Evolutionary conservation across 2,329 filamentous ascomycete genomes (phyloP), one percentile per base, ranked within the genome.

Genomic region (Arthrobotrys sphaeroides): DNA sequence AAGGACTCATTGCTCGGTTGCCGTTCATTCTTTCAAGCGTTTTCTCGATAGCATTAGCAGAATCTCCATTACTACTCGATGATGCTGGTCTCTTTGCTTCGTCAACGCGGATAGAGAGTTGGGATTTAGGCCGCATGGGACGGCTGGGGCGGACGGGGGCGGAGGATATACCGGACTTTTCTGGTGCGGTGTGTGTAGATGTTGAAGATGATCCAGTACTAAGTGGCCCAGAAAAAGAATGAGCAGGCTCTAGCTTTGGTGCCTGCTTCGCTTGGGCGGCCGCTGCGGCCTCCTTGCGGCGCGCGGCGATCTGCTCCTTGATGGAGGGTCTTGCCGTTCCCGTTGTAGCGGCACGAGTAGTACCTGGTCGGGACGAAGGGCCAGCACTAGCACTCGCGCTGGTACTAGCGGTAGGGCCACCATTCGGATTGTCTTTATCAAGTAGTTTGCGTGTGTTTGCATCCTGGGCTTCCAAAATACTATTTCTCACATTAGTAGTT

Each of bases 391-490:
- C n/a, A 33, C 26, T 53, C 22, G 62, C 24, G 6, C 33, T 18
- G 2, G 55, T 7, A 22, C 33, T 53, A 5, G 60, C 83, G 31
- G 83, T 82, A 33, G 86, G 86, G 3, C 83, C 80, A n/a, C 65
- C 60, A 81, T 92, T 91, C 6, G 92, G 92, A 79, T 98, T 98
- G 80, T 89, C 92, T 79, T 93, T 96, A 78, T 94, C 90, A 16
- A 99, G 85, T 31, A 94, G 85, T 66, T 89, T 90, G 81, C 92
- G 91, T 2, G 93, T 91, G 13, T 93, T 93, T 5, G 87, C 81
- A 74, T 97, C 94, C 10, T 98, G 86, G 12, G 86, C 87, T 42
- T 88, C 87, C 86, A 96, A 91, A 79, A 98, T 92, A 62, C 81
- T 77, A 81, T 79, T 55, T 7, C 12, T 7, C 47, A n/a, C n/a